A percentile compares a stretch with the other conserved stretches of the same genome.
These are phyloP conservation scores for Pythium monospermum DNA, from an alignment of 352 stramenopile species.

Conservation along the genomic window DNA sequence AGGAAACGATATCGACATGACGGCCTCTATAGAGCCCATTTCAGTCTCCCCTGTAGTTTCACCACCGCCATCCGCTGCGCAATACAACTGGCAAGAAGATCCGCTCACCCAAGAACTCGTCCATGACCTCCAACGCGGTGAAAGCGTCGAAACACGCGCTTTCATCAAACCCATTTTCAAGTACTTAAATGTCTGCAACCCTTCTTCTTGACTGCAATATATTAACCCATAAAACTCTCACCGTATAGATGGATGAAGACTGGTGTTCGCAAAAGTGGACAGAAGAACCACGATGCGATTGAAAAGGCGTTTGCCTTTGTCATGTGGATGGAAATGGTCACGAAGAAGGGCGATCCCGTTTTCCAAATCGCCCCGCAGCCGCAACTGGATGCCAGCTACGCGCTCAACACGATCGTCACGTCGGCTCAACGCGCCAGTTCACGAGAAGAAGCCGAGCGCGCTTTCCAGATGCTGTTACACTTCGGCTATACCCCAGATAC, in stretches of 20 bases:
- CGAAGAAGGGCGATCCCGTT: slow-evolving; percentile 34
- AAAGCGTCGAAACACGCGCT: slow-evolving; percentile 43
- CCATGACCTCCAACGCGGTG: slow-evolving; percentile 18
- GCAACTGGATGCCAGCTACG: slow-evolving; percentile 54
- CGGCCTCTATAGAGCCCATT: no score
- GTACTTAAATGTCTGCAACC: no score
- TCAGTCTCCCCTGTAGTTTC: no score
- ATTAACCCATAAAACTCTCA: no score
- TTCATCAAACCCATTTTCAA: slow-evolving; percentile 65
- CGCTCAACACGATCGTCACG: slow-evolving; percentile 71
- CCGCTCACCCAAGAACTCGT: slow-evolving; percentile 20
- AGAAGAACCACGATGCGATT: slow-evolving; percentile 37
- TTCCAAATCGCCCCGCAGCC: slow-evolving; percentile 31
- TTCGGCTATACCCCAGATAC: slow-evolving; percentile 62
- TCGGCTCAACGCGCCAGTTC: slow-evolving; percentile 55
- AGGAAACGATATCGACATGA: no score
- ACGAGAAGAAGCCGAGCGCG: slow-evolving; percentile 41
- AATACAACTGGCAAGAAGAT: slow-evolving; percentile 11
- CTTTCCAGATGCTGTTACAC: slow-evolving; percentile 40
- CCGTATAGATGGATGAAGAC: slow-evolving; percentile 65
- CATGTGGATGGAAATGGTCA: slow-evolving; percentile 58
- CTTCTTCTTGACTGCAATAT: no score
- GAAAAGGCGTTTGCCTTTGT: slow-evolving; percentile 66
- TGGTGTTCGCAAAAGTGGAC: slow-evolving; percentile 54
- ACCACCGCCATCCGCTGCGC: neutral